A percentile compares a stretch with the other conserved stretches of the same genome.
Conservation (phyloP, 208 protist species). For the Acanthamoeba royreba region DNA sequence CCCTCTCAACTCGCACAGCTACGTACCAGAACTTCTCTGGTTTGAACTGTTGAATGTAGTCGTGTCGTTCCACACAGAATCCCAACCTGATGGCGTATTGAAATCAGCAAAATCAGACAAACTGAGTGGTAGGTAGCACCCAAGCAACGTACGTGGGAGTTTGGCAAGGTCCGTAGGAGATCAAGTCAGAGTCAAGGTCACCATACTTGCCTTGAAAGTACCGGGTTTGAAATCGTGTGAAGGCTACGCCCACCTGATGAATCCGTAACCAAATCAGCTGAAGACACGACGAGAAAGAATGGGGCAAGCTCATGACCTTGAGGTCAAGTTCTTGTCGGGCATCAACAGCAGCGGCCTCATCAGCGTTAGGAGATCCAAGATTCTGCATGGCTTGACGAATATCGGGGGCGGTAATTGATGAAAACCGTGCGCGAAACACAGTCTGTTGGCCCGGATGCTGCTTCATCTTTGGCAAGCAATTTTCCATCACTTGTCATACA, state of each 20-base stretch:
- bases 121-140: background rate
- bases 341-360: slow-evolving; percentile 90
- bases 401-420: slow-evolving; percentile 78
- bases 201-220: slow-evolving; percentile 83
- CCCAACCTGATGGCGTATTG: background rate
- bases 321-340: slow-evolving; percentile 94
- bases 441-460: slow-evolving; percentile 62
- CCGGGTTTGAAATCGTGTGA: slow-evolving; percentile 91
- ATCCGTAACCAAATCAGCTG: background rate
- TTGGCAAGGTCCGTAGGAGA: slow-evolving; percentile 94
- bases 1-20: slow-evolving; percentile 61
- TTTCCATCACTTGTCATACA: slow-evolving; percentile 63
- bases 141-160: slow-evolving; percentile 83
- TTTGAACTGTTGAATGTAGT: slow-evolving; percentile 87
- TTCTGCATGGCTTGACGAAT: slow-evolving; percentile 84
- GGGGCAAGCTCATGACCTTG: slow-evolving; percentile 73
- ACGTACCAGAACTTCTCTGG: slow-evolving; percentile 59
- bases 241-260: slow-evolving; percentile 85
- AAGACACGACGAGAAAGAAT: background rate
- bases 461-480: slow-evolving; percentile 30
- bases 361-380: slow-evolving; percentile 88
- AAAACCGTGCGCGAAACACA: slow-evolving; percentile 89
- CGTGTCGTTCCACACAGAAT: slow-evolving; percentile 15
- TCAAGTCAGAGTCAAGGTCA: slow-evolving; percentile 48
- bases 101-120: background rate